Conservation (phyloP, 805 yeast genomes). For the Priceomyces haplophilus region DNA sequence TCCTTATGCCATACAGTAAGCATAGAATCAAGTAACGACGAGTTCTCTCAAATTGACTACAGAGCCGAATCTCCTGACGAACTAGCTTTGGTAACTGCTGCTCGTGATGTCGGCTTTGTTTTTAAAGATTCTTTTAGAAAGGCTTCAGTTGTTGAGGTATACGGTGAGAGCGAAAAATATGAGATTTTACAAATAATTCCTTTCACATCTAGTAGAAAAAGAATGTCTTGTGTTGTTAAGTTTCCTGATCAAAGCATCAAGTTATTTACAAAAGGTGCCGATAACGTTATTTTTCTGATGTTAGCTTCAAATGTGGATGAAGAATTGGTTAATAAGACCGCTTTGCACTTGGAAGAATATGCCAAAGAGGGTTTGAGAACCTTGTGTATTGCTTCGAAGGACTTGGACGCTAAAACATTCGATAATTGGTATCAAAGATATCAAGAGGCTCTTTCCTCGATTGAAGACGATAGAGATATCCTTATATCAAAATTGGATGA, state of each 20-base stretch:
- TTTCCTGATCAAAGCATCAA: slow-evolving; percentile 40
- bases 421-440: slow-evolving; percentile 54
- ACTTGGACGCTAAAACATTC: slow-evolving; percentile 45
- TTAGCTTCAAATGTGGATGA: slow-evolving; percentile 35
- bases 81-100: slow-evolving; percentile 73
- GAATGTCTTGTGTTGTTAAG: slow-evolving; percentile 72
- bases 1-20: slow-evolving; percentile 77
- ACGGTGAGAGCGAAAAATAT: slow-evolving; percentile 45
- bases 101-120: slow-evolving; percentile 68
- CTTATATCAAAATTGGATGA: slow-evolving; percentile 52
- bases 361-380: slow-evolving; percentile 81
- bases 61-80: slow-evolving; percentile 87
- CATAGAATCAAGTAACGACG: slow-evolving; percentile 47
- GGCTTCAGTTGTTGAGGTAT: slow-evolving; percentile 40
- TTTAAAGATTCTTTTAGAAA: slow-evolving; percentile 54
- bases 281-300: slow-evolving; percentile 56
- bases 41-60: slow-evolving; percentile 44
- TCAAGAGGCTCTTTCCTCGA: slow-evolving; percentile 55
- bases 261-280: slow-evolving; percentile 71
- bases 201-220: slow-evolving; percentile 68
- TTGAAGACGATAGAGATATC: slow-evolving; percentile 56
- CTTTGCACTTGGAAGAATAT: slow-evolving; percentile 60
- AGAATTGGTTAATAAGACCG: slow-evolving; percentile 52
- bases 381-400: slow-evolving; percentile 62
- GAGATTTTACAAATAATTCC: slow-evolving; percentile 56